Base-by-base conservation (phyloP, 306 rosid genomes). In the Hippophae gyantsensis region DNA sequence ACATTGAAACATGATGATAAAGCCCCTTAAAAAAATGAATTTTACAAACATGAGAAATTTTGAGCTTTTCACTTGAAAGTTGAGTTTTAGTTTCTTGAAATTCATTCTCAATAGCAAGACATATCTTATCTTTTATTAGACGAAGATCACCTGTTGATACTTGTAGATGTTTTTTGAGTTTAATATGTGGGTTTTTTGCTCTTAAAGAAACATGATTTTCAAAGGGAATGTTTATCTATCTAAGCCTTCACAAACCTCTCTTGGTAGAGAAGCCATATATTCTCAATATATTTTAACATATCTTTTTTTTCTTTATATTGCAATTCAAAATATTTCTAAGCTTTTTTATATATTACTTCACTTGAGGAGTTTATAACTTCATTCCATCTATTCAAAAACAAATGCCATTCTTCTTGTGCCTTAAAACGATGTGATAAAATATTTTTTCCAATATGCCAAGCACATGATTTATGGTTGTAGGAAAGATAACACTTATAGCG, bases 81-180 rank as follows among this genome's bases (percentile, higher is more conserved):
- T 42, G 44, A 10, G 43, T 40, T 26, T 63, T 54, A 38, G 55
- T 65, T 32, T 55, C 69, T 56, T 65, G 55, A 65, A 65, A 56
- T 11, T 65, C 10, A 54, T 65, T 55, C 26, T 55, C 14, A 55
- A 65, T 65, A 43, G 38, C 54, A 45, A 43, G 61, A 23, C 61
- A 45, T 0, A 26, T 64, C 27, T 27, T 53, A 18, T 64, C 7
- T 25, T 65, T 64, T 45, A 54, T 45, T 14, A 14, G 3, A 6
- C 12, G 10, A 65, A 65, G 61, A 44, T 42, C 61, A 7, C 61
- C 6, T 0, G 38, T 65, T 23, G 62, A 46, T 44, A 45, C 55
- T 65, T 63, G 49, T 10, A 53, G 42, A 43, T 55, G 47, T 1
- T 3, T 46, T 14, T 64, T 64, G 2, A 54, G 13, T 2, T 0